Percentiles rank a stretch among this genome's conserved stretches.
phyloP scores from a whole-genome alignment of 306 rosid species.

The Nissolia schottii region DNA sequence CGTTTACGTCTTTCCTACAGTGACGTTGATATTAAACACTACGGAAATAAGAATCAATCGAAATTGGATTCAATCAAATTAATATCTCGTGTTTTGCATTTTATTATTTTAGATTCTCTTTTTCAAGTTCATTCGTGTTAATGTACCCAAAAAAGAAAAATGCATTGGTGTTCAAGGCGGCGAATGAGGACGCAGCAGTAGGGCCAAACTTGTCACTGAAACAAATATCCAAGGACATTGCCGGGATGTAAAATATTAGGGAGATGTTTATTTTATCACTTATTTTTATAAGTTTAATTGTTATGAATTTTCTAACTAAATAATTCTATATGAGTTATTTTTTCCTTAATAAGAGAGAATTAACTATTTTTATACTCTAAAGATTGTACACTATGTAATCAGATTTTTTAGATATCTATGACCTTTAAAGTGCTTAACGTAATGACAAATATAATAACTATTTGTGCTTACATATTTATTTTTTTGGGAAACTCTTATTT shows the following conservation, averaged over 20 bases:
- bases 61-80: background rate
- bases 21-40: slow-evolving; percentile 1
- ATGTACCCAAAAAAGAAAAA: too few relatives aligned
- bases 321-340: too few relatives aligned
- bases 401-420: too few relatives aligned
- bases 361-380: too few relatives aligned
- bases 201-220: background rate
- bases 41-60: background rate
- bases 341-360: too few relatives aligned
- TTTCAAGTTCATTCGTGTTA: too few relatives aligned
- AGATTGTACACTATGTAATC: too few relatives aligned
- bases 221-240: background rate
- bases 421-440: too few relatives aligned
- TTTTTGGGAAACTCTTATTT: too few relatives aligned
- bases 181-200: background rate
- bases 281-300: background rate
- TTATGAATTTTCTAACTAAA: background rate
- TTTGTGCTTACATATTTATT: too few relatives aligned
- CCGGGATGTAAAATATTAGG: background rate
- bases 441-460: too few relatives aligned
- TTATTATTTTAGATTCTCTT: background rate
- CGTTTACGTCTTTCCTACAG: slow-evolving; percentile 21
- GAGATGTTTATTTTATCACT: too few relatives aligned
- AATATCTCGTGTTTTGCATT: background rate
- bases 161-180: background rate